phyloP scores from a whole-genome alignment of 1,139 yeast species.

The Magnusiomyces sp. region DNA sequence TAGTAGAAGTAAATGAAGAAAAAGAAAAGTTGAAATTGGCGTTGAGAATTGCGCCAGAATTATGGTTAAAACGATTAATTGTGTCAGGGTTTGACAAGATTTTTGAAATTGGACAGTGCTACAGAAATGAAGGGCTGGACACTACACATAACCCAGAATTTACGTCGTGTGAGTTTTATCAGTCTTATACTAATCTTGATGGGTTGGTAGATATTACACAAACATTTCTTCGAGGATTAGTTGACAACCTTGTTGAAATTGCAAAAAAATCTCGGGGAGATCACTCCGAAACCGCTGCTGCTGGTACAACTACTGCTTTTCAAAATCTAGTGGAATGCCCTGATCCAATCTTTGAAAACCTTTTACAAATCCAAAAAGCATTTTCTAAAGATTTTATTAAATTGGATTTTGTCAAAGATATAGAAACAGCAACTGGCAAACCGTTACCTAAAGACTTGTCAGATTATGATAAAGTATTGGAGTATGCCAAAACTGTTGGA shows the following conservation, averaged over 20 bases:
- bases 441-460: slow-evolving; percentile 34
- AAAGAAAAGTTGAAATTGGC: slow-evolving; percentile 33
- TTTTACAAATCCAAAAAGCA: slow-evolving; percentile 8
- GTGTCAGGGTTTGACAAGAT: slow-evolving; percentile 79
- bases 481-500: slow-evolving; percentile 40
- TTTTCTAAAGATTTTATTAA: slow-evolving; percentile 19
- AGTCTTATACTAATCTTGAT: slow-evolving; percentile 61
- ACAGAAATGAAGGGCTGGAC: slow-evolving; percentile 90
- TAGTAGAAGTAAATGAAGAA: too few species aligned
- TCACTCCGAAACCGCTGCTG: too few species aligned
- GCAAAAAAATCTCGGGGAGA: slow-evolving; percentile 4
- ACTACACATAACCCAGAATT: slow-evolving; percentile 94
- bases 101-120: slow-evolving; percentile 77
- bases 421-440: slow-evolving; percentile 38
- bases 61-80: slow-evolving; percentile 79
- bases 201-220: slow-evolving; percentile 64
- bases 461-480: slow-evolving; percentile 18
- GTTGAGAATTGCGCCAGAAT: slow-evolving; percentile 86
- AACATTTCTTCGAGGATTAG: slow-evolving; percentile 40
- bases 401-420: slow-evolving; percentile 43
- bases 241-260: slow-evolving; percentile 19
- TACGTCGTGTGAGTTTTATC: slow-evolving; percentile 88
- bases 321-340: too few species aligned
- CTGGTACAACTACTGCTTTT: too few species aligned
- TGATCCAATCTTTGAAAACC: slow-evolving; percentile 3